Conservation (phyloP, 2,329 filamentous ascomycete species). For the Aspergillus uvarum region DNA sequence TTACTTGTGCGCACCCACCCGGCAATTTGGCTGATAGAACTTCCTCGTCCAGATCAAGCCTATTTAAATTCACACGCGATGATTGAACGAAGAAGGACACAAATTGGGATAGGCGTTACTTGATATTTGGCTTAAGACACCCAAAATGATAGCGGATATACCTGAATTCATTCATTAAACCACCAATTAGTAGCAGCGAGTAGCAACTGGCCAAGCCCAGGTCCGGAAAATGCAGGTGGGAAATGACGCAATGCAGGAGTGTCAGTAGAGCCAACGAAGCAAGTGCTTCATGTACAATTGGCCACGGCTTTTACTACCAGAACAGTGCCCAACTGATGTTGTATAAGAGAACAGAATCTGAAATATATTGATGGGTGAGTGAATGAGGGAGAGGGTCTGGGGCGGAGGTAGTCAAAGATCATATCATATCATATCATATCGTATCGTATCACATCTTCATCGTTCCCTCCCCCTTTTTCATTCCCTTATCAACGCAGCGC, state of each 20-base stretch:
- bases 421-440: background rate
- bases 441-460: background rate
- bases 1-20: background rate
- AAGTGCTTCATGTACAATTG: background rate
- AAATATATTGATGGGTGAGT: background rate
- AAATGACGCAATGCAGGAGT: slow-evolving; percentile 4
- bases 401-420: background rate
- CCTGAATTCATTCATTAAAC: background rate
- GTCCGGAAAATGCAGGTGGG: background rate
- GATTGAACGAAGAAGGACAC: slow-evolving; percentile 1
- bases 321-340: background rate
- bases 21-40: slow-evolving; percentile 1
- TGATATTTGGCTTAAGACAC: background rate
- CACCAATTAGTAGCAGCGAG: background rate
- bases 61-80: slow-evolving; percentile 37
- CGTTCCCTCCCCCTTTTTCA: background rate
- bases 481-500: background rate
- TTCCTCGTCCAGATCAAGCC: slow-evolving; percentile 50
- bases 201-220: background rate
- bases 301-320: background rate
- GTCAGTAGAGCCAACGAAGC: slow-evolving; percentile 7
- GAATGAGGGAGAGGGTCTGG: background rate
- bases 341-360: background rate
- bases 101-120: slow-evolving; percentile 14
- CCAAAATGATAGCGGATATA: background rate